phyloP scores from a whole-genome alignment of 257 asterid species.

The Nicotiana paniculata region DNA sequence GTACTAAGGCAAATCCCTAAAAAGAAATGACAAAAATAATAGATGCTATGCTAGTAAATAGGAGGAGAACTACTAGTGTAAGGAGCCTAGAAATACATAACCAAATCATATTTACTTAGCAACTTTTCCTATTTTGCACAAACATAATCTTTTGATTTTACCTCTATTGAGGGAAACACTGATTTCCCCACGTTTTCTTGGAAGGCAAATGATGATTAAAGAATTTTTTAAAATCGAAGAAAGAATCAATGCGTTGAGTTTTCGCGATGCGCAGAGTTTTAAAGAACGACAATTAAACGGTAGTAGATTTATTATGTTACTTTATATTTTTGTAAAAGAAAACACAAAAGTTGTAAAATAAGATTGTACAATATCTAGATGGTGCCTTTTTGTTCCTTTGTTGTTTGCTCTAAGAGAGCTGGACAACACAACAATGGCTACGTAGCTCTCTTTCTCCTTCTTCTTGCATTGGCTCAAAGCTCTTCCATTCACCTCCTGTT shows the following conservation, averaged over 20 bases:
- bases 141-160: not conserved
- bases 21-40: not conserved
- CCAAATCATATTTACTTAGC: constrained; percentile 14
- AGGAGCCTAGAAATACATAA: constrained; percentile 12
- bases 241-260: no score
- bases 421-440: constrained; percentile 43
- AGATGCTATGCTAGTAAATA: not conserved
- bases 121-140: constrained; percentile 1
- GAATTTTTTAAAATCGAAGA: no score
- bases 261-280: no score
- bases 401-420: constrained; percentile 8
- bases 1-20: not conserved
- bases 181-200: not conserved
- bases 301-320: no score
- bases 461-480: constrained; percentile 24
- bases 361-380: not conserved
- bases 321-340: not conserved
- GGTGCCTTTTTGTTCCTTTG: not conserved
- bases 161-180: not conserved
- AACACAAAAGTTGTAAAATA: not conserved
- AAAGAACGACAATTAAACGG: no score
- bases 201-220: not conserved
- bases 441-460: constrained; percentile 30
- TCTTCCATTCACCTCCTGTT: constrained; percentile 23
- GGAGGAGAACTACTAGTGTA: not conserved